Percentiles rank a stretch among this genome's conserved stretches.
Conservation (phyloP, 805 yeast genomes). For the Spathaspora girioi region DNA sequence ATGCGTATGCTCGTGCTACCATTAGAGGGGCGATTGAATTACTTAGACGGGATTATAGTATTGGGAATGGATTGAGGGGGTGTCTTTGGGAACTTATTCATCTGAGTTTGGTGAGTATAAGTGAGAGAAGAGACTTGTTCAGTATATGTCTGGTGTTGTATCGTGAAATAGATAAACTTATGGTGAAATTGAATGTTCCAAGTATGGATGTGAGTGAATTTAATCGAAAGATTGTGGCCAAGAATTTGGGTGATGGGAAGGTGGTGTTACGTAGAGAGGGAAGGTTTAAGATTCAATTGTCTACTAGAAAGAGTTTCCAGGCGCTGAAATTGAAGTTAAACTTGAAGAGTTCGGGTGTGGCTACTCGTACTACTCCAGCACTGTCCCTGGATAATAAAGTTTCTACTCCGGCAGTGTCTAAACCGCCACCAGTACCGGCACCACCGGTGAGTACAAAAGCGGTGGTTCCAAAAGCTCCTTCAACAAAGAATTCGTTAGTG, state of each 20-base stretch:
- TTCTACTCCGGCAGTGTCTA: not conserved
- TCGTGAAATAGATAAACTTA: conserved; percentile 53
- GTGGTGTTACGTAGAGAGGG: conserved; percentile 63
- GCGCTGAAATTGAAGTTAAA: not conserved
- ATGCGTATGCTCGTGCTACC: conserved; percentile 60
- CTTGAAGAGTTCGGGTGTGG: not conserved
- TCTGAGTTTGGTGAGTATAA: conserved; percentile 54
- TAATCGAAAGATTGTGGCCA: conserved; percentile 62
- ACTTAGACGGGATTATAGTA: conserved; percentile 55
- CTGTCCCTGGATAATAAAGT: not conserved
- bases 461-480: not conserved
- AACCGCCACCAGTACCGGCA: not conserved
- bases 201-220: conserved; percentile 44
- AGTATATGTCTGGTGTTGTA: conserved; percentile 65
- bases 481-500: not conserved
- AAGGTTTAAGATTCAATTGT: conserved; percentile 49
- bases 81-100: conserved; percentile 71
- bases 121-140: conserved; percentile 59
- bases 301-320: conserved; percentile 15
- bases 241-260: conserved; percentile 47
- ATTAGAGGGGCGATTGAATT: conserved; percentile 64
- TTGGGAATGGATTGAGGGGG: conserved; percentile 53
- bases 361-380: not conserved
- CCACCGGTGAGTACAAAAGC: not conserved
- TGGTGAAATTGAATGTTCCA: conserved; percentile 67